These are phyloP conservation scores for Skeletonema menzelii DNA, from an alignment of 108 stramenopile genomes.

Conservation along the genomic window DNA sequence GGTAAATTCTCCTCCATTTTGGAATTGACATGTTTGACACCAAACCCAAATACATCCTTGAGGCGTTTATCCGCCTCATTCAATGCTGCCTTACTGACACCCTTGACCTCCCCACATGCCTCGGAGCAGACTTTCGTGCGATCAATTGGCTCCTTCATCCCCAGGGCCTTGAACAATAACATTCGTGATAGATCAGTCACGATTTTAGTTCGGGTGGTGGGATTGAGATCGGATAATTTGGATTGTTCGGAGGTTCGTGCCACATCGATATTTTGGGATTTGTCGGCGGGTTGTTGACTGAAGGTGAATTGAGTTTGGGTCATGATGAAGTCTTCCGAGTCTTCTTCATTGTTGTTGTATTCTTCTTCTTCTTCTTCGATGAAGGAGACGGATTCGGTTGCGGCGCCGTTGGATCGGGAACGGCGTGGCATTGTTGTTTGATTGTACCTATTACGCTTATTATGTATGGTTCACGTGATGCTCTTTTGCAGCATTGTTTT, in stretches of 20 bases:
- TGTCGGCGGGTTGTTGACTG: conserved; percentile 63
- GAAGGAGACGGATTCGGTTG: not conserved
- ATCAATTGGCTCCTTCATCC: conserved; percentile 72
- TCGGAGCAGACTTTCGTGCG: conserved; percentile 66
- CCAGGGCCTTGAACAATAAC: conserved; percentile 75
- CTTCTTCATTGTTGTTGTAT: not conserved
- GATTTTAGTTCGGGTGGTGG: conserved; percentile 55
- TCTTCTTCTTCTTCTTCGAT: not conserved
- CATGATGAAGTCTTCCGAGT: not conserved
- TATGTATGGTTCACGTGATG: not conserved
- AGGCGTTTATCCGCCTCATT: conserved; percentile 63
- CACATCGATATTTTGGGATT: conserved; percentile 56
- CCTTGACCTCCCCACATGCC: conserved; percentile 52
- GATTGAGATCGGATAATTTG: conserved; percentile 57
- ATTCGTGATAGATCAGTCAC: conserved; percentile 59
- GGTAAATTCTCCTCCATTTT: conserved; percentile 67
- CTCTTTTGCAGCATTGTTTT: not conserved
- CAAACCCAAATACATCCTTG: conserved; percentile 77
- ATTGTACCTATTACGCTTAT: not conserved
- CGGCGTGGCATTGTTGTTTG: not conserved
- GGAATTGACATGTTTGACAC: conserved; percentile 52
- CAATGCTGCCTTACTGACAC: conserved; percentile 54
- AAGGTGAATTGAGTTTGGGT: conserved; percentile 38
- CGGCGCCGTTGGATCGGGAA: not conserved
- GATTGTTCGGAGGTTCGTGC: conserved; percentile 47